Evolutionary conservation across 2,329 filamentous ascomycete species (phyloP), one percentile per base, ranked within the genome.

Genomic region (Cadophora luteo-olivacea): DNA sequence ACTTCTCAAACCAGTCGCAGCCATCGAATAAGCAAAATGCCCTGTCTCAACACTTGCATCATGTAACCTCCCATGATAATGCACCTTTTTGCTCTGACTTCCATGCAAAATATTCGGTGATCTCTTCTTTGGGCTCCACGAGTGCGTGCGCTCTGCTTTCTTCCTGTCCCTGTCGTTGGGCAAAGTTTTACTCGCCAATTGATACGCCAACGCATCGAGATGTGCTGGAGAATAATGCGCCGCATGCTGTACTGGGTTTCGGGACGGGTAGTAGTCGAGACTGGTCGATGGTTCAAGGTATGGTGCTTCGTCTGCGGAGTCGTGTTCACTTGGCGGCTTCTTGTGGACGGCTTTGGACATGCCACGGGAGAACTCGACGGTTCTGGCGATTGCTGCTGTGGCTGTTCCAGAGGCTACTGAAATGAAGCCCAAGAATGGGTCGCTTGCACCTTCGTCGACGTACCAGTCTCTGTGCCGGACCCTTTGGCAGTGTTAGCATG

Each of bases 401-500:
- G 69, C 54, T 24, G 72, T 68, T 9, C 69, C 69, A 4, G 74
- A 74, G 8, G 68, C 70, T 14, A 68, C 69, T 14, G 72, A 73
- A 3, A 75, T 38, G 19, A 61, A 52, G 1, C 69, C 74, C 0
- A 64, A 25, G 7, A 73, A 14, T 1, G 74, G 73, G 12, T 70
- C 70, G 14, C 65, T 67, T 12, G 73, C 71, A 32, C 73, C 73
- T 72, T 74, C 74, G 29, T 74, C 72, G 38, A 74, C 67, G 48
- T 75, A 76, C 74, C 74, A 75, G 63, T 76, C 72, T 62, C 72
- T 60, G 36, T 75, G 73, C n/a, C 67, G 60, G 32, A 60, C 33
- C 22, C 51, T 58, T 19, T 33, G 7, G 32, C 22, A 24, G 12
- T 45, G 7, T 60, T 14, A 60, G 22, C 22, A 60, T 7, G 1